Evolutionary conservation across 805 yeast genomes (phyloP).

Genomic region (Jamesozyma rosinii): DNA sequence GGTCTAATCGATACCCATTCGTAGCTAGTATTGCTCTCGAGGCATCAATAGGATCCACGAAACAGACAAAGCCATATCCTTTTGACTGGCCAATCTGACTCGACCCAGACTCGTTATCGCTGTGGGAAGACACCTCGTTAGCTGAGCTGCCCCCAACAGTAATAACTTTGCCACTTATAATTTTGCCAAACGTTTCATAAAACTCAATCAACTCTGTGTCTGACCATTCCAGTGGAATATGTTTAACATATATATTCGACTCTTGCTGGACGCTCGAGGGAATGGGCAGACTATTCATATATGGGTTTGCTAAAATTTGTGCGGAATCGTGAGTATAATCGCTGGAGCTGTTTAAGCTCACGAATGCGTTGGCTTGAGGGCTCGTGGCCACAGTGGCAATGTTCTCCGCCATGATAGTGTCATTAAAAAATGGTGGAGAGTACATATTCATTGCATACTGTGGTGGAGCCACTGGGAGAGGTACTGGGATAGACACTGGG

Average conservation of each 20-base stretch:
- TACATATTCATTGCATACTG: not conserved
- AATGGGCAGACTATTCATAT: slow-evolving; percentile 17
- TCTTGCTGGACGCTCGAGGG: slow-evolving; percentile 47
- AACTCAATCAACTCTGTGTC: slow-evolving; percentile 43
- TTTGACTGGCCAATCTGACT: slow-evolving; percentile 34
- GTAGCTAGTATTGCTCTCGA: slow-evolving; percentile 56
- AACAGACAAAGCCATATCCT: slow-evolving; percentile 80
- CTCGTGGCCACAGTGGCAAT: not conserved
- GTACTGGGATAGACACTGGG: not conserved
- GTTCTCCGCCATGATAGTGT: not conserved
- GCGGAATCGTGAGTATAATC: slow-evolving; percentile 2
- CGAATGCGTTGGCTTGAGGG: not conserved
- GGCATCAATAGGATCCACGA: slow-evolving; percentile 55
- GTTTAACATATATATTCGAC: slow-evolving; percentile 64
- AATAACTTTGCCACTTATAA: slow-evolving; percentile 49
- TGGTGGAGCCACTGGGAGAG: not conserved
- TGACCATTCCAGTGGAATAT: slow-evolving; percentile 45
- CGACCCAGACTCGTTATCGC: not conserved
- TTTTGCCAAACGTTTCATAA: slow-evolving; percentile 41
- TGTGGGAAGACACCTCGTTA: not conserved
- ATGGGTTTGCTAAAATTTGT: not conserved
- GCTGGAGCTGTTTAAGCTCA: not conserved
- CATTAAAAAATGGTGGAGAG: not conserved
- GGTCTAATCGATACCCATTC: slow-evolving; percentile 28
- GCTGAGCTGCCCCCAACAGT: slow-evolving; percentile 32